Percentiles rank a stretch among this genome's conserved stretches.
These are phyloP conservation scores for Lentinula novae-zelandiae DNA, from an alignment of 1,284 basidiomycete species.

Conservation along the genomic window DNA sequence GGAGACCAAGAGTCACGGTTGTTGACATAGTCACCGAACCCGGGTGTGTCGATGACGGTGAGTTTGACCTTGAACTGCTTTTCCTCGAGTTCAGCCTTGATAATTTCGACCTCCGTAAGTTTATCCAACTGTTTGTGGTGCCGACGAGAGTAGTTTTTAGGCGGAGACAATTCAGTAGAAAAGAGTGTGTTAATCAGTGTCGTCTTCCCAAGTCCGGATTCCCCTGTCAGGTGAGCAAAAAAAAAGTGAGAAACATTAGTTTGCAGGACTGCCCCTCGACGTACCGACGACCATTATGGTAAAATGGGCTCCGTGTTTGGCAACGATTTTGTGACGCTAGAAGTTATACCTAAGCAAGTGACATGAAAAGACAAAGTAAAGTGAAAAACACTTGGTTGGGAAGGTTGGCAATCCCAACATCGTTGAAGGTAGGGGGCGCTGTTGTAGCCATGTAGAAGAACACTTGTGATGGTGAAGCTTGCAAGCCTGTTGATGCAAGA, in stretches of 20 bases:
- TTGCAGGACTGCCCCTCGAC: slow-evolving; percentile 28
- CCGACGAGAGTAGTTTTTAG: slow-evolving; percentile 89
- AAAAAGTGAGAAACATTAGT: neutral
- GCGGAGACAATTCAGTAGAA: slow-evolving; percentile 91
- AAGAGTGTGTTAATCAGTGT: slow-evolving; percentile 99
- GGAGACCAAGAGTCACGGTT: slow-evolving; percentile 98
- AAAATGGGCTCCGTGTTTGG: slow-evolving; percentile 95
- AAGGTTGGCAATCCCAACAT: slow-evolving; percentile 73
- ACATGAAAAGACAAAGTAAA: slow-evolving; percentile 4
- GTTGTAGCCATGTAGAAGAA: too few relatives aligned
- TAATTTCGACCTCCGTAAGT: slow-evolving; percentile 95
- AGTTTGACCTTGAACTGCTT: slow-evolving; percentile 99
- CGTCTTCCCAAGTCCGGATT: slow-evolving; percentile 93
- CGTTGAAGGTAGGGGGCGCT: too few relatives aligned
- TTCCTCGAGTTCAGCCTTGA: slow-evolving; percentile 97
- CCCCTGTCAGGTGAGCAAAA: slow-evolving; percentile 49
- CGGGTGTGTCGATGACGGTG: slow-evolving; percentile 97
- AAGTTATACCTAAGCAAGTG: slow-evolving; percentile 18
- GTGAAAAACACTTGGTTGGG: slow-evolving; percentile 82
- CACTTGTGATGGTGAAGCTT: too few relatives aligned
- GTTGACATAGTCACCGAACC: slow-evolving; percentile 99
- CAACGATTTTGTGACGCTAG: slow-evolving; percentile 94
- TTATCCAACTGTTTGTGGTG: slow-evolving; percentile 98
- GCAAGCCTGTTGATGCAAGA: too few relatives aligned
- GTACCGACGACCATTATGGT: slow-evolving; percentile 99